phyloP scores from a whole-genome alignment of 805 yeast species.

The Sungouiella blattae region DNA sequence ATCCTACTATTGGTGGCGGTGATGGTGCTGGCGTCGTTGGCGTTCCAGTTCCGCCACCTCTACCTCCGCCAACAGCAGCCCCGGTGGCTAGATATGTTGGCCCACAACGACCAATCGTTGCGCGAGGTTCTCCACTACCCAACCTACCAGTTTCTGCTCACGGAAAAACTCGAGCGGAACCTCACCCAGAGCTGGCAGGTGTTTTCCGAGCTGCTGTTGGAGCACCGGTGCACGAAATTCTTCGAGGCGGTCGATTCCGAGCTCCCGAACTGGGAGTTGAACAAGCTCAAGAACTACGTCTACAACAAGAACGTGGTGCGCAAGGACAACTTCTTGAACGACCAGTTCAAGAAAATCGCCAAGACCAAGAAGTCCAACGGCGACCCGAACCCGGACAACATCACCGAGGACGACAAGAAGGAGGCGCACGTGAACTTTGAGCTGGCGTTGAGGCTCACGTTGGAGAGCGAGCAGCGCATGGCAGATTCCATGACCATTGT shows the following conservation, averaged over 20 bases:
- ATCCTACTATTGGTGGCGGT: constrained; percentile 5
- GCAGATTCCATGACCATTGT: constrained; percentile 15
- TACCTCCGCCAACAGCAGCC: too few relatives aligned
- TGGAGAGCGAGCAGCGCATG: constrained; percentile 11
- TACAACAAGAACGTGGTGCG: constrained; percentile 11
- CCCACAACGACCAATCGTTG: constrained; percentile 3
- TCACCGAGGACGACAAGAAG: constrained; percentile 5
- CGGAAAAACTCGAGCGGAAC: constrained; percentile 6
- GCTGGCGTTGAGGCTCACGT: constrained; percentile 3
- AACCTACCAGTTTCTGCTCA: constrained; percentile 9
- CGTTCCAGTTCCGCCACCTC: constrained; percentile 5
- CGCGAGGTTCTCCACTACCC: constrained; percentile 11
- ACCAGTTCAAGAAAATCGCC: constrained; percentile 1
- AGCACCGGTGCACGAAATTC: constrained; percentile 8
- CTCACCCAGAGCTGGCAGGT: constrained; percentile 9
- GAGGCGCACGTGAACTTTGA: constrained; percentile 2
- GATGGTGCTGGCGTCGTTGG: constrained; percentile 2
- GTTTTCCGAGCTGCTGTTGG: constrained; percentile 7
- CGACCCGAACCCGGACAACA: constrained; percentile 2
- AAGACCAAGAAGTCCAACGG: constrained; percentile 1
- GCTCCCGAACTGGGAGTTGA: constrained; percentile 12
- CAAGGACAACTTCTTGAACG: constrained; percentile 6
- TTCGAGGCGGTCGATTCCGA: constrained; percentile 8
- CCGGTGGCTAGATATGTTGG: too few relatives aligned
- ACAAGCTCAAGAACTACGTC: constrained; percentile 1